Base-by-base conservation (phyloP, 2,329 filamentous ascomycete species). In the Colletotrichum shisoi region DNA sequence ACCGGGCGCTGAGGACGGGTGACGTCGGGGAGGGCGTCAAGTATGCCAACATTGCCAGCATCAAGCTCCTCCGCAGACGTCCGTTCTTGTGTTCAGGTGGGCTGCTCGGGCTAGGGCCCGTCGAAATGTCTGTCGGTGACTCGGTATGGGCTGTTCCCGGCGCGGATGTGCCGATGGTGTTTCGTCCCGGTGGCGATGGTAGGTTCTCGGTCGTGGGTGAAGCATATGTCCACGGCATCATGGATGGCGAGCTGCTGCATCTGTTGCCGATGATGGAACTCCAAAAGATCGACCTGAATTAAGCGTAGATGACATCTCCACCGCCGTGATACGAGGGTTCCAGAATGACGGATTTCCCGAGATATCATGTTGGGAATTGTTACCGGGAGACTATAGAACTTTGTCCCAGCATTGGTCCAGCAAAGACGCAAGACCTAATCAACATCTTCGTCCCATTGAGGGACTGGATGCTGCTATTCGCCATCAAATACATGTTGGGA, bases 141-240 rank as follows among this genome's bases (percentile, higher is more conserved):
- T 34, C 27, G 12, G 48, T 56, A 12, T 56, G 58, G 58, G 8
- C 52, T n/a, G 31, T 62, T 2, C 2, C 17, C n/a, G 58, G 58
- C 8, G 37, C 58, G 9, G 24, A 56, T 12, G 48, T 44, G 6
- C 58, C 48, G 17, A 45, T 56, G 6, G n/a, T 46, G 13, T 37
- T 54, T 11, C 39, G 39, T 6, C n/a, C 27, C 8, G 17, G 1
- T 6, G 4, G 4, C 3, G 17, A 17, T 1, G 9, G 6, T 21
- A 8, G 39, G 9, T 56, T 44, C 12, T 21, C 4, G 6, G 27
- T 62, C 0, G 4, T 62, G 21, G 40, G 49, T 4, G 59, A 62
- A 27, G 59, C 59, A 3, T 62, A 62, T 7, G 40, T 62, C 37
- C 49, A 62, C 27, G 39, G 59, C 0, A 62, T 56, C 19, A 62